Evolutionary conservation across 1,284 basidiomycete genomes (phyloP).

Genomic region (Caloboletus inedulis): DNA sequence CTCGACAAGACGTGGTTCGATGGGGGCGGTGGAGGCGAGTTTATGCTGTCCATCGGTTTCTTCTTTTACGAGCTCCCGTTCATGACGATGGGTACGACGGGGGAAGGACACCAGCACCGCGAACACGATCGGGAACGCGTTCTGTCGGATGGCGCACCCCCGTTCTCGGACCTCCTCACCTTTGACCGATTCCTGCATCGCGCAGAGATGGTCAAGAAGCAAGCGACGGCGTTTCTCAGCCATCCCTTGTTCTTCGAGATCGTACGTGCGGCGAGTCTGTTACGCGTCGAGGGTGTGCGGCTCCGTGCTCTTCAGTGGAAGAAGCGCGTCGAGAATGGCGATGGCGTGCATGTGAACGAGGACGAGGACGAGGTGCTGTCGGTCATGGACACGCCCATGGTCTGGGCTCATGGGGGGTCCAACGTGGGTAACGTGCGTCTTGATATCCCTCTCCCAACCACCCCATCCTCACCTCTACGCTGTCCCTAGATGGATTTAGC

Average conservation of each 20-base stretch:
- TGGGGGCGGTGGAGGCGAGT: constrained; percentile 43
- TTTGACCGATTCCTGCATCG: constrained; percentile 46
- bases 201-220: constrained; percentile 37
- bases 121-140: background rate
- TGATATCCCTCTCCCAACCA: background rate
- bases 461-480: background rate
- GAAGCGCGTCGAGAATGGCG: background rate
- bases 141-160: constrained; percentile 39
- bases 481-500: constrained; percentile 14
- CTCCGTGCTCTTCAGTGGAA: constrained; percentile 18
- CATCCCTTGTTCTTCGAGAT: constrained; percentile 54
- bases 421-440: constrained; percentile 14
- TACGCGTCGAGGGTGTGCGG: constrained; percentile 30
- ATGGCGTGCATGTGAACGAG: background rate
- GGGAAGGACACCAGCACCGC: background rate
- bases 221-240: constrained; percentile 33
- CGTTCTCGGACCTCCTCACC: constrained; percentile 42
- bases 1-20: constrained; percentile 48
- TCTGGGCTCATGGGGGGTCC: constrained; percentile 15
- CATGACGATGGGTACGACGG: constrained; percentile 43
- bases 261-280: constrained; percentile 27
- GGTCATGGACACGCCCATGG: constrained; percentile 5
- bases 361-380: background rate
- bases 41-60: constrained; percentile 44
- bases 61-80: constrained; percentile 47